Evolutionary conservation across 176 grass and related monocot species (phyloP), one percentile per base, ranked within the genome.

Genomic region (Oryza longistaminata): DNA sequence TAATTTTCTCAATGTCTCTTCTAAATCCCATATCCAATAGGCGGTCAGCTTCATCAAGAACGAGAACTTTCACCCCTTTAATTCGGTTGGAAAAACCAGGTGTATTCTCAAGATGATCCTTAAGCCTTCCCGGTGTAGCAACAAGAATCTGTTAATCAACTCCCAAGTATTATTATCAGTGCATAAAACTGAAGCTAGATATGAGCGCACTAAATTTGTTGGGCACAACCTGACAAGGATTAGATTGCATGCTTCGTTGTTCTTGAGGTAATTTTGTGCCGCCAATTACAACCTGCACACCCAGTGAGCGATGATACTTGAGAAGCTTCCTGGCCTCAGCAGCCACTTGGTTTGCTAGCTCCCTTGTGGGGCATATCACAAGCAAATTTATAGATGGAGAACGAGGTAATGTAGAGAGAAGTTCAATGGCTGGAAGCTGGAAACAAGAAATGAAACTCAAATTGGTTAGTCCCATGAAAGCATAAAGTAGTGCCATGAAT

Each of bases 41-140:
- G 75, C 87, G 91, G 82, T 99, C 96, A 77, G 96, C 93, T 89
- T 99, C 96, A 87, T 99, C 96, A 82, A 99, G 90, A 82, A 99
- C 83, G 82, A 96, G 89, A 75, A 99, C 86, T 40, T 99, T 99
- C 27, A 99, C 83, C 48, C 93, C 96, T 79, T 76, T 99, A 35
- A 99, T 87, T 62, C 93, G 86, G 62, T 83, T 70, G 52, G 82
- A 77, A 85, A 99, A 95, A 88, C 93, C 96, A 53, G 89, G 86
- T 29, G 96, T 99, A 40, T 96, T 99, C 74, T 99, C 81, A 89
- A 99, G 91, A 87, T 99, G 96, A 82, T 99, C 96, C 64, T 88
- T 90, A 53, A 99, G 90, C 83, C 96, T 94, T 89, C 93, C 93
- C 79, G 93, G 93, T 34, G 93, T 99, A 27, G 93, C 96, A 78